Evolutionary conservation across 768 basidiomycete genomes (phyloP).

Genomic region (Paxillus rubicundulus): DNA sequence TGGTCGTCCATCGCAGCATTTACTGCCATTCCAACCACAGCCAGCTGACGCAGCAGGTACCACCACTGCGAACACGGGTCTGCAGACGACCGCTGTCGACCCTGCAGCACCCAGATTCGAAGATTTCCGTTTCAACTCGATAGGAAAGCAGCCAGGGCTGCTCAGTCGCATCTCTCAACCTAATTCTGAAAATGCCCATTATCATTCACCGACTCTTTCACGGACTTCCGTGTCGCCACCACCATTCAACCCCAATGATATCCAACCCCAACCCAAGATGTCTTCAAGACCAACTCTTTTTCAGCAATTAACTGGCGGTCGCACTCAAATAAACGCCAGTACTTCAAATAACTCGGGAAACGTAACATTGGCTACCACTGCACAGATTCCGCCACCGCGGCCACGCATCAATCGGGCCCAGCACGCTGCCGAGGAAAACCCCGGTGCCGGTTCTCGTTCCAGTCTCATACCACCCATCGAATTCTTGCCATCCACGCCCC

Average conservation of each 20-base stretch:
- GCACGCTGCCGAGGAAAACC: neutral
- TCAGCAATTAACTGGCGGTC: conserved; percentile 20
- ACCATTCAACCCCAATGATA: neutral
- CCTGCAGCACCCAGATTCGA: conserved; percentile 27
- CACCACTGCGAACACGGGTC: neutral
- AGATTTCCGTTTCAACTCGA: conserved; percentile 48
- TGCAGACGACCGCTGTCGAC: conserved; percentile 13
- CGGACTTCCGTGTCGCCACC: conserved; percentile 10
- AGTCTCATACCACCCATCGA: conserved; percentile 34
- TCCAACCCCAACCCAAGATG: conserved; percentile 5
- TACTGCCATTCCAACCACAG: conserved; percentile 17
- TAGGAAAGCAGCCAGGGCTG: conserved; percentile 53
- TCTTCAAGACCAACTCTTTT: conserved; percentile 21
- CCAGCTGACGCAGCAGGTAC: neutral
- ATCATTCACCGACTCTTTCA: conserved; percentile 29
- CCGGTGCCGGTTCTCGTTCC: neutral
- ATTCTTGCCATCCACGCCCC: conserved; percentile 16
- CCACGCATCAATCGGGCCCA: neutral
- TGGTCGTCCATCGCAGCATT: conserved; percentile 24
- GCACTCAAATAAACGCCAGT: conserved; percentile 18
- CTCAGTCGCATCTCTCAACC: conserved; percentile 48
- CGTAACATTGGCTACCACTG: neutral
- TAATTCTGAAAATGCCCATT: conserved; percentile 22
- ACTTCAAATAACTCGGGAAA: conserved; percentile 1
- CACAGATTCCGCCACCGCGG: neutral